These are phyloP conservation scores for Phanerochaete carnosa DNA, from an alignment of 768 basidiomycete genomes.

Conservation along the genomic window DNA sequence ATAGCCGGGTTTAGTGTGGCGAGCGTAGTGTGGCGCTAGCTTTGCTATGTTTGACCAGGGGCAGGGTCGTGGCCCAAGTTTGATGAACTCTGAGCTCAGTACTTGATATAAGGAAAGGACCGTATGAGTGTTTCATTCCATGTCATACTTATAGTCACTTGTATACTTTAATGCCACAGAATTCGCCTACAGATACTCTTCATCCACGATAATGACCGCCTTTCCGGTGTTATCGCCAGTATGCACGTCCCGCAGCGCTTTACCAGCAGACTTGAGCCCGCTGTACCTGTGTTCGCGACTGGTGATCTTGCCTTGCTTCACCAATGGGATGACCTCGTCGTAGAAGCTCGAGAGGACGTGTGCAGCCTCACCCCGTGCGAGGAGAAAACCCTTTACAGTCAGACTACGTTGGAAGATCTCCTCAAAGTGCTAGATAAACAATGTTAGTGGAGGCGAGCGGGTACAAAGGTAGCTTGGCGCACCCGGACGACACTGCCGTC, in stretches of 20 bases:
- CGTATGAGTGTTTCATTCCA: no score
- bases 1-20: no score
- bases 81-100: no score
- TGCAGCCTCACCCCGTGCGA: background rate
- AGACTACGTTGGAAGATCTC: conserved; percentile 11
- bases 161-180: no score
- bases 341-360: background rate
- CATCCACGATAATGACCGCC: conserved; percentile 7
- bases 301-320: conserved; percentile 7
- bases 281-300: conserved; percentile 5
- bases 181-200: background rate
- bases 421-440: conserved; percentile 2
- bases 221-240: conserved; percentile 6
- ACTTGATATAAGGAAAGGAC: no score
- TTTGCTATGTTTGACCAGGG: no score
- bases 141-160: no score
- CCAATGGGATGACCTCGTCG: conserved; percentile 3
- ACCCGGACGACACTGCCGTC: conserved; percentile 7
- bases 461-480: background rate
- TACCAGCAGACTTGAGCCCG: background rate
- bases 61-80: no score
- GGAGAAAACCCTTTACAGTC: conserved; percentile 8
- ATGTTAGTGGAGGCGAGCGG: background rate
- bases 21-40: no score
- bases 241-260: conserved; percentile 8